Base-by-base conservation (phyloP, 2,329 filamentous ascomycete species). In the Aspergillus pseudoterreus region DNA sequence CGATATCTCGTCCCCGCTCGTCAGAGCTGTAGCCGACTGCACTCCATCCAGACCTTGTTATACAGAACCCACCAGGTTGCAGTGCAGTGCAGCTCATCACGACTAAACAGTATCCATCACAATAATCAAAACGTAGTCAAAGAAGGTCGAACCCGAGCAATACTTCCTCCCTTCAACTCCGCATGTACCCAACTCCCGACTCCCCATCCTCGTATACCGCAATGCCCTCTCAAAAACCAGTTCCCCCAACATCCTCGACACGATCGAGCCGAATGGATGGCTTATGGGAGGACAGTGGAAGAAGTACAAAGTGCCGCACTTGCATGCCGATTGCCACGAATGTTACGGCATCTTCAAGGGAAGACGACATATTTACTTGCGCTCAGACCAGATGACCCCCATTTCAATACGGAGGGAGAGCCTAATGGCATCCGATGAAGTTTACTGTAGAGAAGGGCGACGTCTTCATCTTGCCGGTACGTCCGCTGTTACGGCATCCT, bases 221-320 rank as follows among this genome's bases (percentile, higher is more conserved):
- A 11, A 36, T 4, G 35, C n/a, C 6, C 35, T 36, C 6, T 36
- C 35, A 36, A 12, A 36, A 4, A 36, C 35, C 35, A 36, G 35
- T 17, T 12, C 35, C 14, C 35, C 4, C 14, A 36, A 17, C 12
- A 36, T 36, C 8, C 35, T 36, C 12, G 15, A 36, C 35, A 17
- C 15, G 35, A 36, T n/a, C 35, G 27, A 53, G 19, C 27, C 47
- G 11, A 49, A 49, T 24, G 38, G 27, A n/a, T 49, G 38, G 47
- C 22, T 43, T 4, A 44, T 43, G n/a, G 22, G 47, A 15, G 39
- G 47, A 11, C 47, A 49, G 21, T 49, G 47, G 47, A 49, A 43
- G 27, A 49, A 36, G n/a, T 46, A 51, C 43, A 45, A 46, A 12
- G 35, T 22, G 15, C 24, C 38, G 14, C 47, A 49, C n/a, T 51